Conservation (phyloP, 2,329 filamentous ascomycete species). For the Cladosporium velox region DNA sequence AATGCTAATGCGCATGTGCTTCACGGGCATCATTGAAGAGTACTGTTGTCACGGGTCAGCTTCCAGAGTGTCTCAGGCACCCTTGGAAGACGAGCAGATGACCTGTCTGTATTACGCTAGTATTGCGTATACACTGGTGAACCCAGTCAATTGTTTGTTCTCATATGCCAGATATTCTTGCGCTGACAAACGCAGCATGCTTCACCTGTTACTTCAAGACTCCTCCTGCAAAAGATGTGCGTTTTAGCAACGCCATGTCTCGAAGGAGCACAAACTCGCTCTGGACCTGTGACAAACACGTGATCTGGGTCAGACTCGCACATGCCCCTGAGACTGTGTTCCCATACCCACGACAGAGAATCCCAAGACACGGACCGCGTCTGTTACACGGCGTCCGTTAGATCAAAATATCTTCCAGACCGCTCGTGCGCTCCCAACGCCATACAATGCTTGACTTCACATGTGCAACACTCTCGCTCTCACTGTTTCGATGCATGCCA, state of each 20-base stretch:
- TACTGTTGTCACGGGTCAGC: background rate
- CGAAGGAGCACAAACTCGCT: background rate
- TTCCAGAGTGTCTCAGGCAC: conserved; percentile 13
- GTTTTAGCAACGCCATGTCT: background rate
- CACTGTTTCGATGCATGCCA: background rate
- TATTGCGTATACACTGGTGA: conserved; percentile 6
- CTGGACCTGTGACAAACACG: conserved; percentile 9
- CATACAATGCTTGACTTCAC: background rate
- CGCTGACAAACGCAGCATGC: background rate
- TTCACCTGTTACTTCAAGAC: background rate
- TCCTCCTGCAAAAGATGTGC: background rate
- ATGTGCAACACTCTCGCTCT: background rate
- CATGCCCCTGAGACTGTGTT: conserved; percentile 22
- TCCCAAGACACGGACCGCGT: background rate
- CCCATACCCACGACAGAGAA: conserved; percentile 19
- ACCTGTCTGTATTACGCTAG: conserved; percentile 11
- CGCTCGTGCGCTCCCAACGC: conserved; percentile 12
- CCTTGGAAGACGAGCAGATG: conserved; percentile 14
- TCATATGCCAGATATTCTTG: background rate
- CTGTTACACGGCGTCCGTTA: conserved; percentile 18
- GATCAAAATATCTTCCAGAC: conserved; percentile 6
- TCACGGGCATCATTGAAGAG: background rate
- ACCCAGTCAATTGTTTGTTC: background rate
- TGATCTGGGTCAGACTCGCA: conserved; percentile 17
- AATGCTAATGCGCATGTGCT: background rate